Conservation (phyloP, 1,139 yeast species). For the Suhomyces terraborum region DNA sequence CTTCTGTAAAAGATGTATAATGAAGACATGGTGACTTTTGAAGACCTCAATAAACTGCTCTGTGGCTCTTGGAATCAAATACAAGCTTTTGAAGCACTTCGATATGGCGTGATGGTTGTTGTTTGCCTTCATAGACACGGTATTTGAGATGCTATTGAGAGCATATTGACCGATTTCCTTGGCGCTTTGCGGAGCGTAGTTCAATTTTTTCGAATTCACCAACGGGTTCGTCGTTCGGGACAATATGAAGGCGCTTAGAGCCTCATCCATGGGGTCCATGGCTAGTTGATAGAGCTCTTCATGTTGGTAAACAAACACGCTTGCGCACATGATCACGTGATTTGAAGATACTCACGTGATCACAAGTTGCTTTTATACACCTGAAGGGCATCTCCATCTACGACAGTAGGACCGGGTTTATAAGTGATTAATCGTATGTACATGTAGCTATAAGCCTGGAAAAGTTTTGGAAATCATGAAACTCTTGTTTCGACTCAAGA, state of each 20-base stretch:
- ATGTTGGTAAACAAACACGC: constrained; percentile 11
- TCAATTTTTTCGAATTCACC: constrained; percentile 15
- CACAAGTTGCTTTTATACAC: no score
- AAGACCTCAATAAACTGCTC: constrained; percentile 16
- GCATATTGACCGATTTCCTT: constrained; percentile 18
- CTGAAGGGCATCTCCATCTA: no score
- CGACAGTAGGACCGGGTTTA: no score
- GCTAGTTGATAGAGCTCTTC: neutral
- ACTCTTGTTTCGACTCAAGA: no score
- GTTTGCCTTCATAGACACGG: constrained; percentile 6
- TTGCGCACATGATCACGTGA: constrained; percentile 8
- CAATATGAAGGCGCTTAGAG: constrained; percentile 12
- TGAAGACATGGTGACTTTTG: constrained; percentile 33
- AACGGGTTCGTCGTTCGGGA: constrained; percentile 13
- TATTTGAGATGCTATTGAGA: constrained; percentile 10
- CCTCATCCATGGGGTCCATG: constrained; percentile 9
- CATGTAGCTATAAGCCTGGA: neutral
- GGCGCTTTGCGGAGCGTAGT: constrained; percentile 12
- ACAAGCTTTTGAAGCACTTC: constrained; percentile 24
- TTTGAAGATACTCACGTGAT: neutral
- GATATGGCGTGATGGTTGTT: constrained; percentile 14
- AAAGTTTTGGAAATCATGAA: no score
- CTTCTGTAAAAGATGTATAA: constrained; percentile 31
- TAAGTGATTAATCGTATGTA: constrained; percentile 1
- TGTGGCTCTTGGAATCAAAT: constrained; percentile 15